Base-by-base conservation (phyloP, 768 basidiomycete species). In the Crepidotus variabilis region DNA sequence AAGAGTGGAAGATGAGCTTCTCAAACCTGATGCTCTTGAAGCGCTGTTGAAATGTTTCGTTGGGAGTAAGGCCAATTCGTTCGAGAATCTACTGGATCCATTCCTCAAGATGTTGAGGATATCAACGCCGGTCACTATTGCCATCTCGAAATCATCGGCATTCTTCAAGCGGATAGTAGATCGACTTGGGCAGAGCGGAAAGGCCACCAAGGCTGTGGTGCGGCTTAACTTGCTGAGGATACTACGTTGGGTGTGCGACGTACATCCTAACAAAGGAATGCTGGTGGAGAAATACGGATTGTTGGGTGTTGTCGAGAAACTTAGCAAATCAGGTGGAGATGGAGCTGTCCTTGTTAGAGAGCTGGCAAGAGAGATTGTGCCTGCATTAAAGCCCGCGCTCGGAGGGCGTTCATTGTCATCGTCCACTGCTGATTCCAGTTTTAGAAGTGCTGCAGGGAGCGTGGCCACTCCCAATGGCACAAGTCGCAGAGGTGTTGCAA, bases 131-230 rank as follows among this genome's bases (percentile, higher is more conserved):
- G 69, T 98, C 35, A 87, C 91, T 1, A 82, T 92, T 22, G 84
- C 84, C 16, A 81, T 98, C 46, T 83, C 94, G 34, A 87, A 86
- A 59, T 82, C 81, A 2, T 74, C 92, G 2, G 78, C 86, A 22
- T 94, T 99, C 74, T 91, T 96, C 81, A 84, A 84, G 60, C 87
- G 93, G 10, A 82, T 97, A 57, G 82, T 93, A 58, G 94, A 97
- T 58, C 80, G 91, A 23, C 80, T 98, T 2, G 79, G 63, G 63
- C 75, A 65, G 66, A 54, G 58, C 2, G 58, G 54, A 75, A 85
- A 77, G 76, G 79, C 39, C 5, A 43, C 68, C 72, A 94, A 92
- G 62, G 90, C 97, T 1, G 88, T 96, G 53, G 90, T 97, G 11
- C 86, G 94, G 48, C 83, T 98, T 36, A 96, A 93, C 68, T 76